phyloP scores from a whole-genome alignment of 2,329 filamentous ascomycete genomes.

The Raffaelea ambrosiae region DNA sequence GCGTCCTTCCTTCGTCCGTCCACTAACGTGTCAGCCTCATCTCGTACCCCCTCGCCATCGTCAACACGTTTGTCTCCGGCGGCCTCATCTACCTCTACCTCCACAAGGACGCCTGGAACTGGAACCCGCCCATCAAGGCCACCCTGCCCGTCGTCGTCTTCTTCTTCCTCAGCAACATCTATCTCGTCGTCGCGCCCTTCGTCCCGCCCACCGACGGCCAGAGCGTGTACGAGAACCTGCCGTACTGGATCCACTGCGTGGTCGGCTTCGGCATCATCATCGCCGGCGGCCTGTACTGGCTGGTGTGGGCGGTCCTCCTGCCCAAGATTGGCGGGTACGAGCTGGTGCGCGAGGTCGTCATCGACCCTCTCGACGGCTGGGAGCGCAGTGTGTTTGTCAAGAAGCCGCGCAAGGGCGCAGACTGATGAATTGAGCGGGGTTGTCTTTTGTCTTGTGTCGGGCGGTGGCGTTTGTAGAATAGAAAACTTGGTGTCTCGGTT shows the following conservation, averaged over 20 bases:
- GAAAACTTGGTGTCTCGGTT: no score
- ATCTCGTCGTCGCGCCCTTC: conserved; percentile 52
- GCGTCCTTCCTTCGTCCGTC: no score
- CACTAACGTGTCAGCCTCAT: no score
- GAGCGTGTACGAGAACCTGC: conserved; percentile 43
- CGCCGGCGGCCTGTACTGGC: conserved; percentile 46
- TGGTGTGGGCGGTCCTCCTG: conserved; percentile 44
- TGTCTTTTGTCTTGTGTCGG: background rate
- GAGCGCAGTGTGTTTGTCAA: conserved; percentile 45
- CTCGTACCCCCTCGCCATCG: conserved; percentile 53
- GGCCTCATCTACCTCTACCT: conserved; percentile 46
- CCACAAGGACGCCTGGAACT: conserved; percentile 36
- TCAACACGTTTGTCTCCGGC: conserved; percentile 45
- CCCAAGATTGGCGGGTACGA: conserved; percentile 45
- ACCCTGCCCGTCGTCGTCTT: conserved; percentile 46
- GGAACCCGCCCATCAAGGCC: conserved; percentile 47
- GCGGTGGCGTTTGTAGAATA: no score
- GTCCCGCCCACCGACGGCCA: conserved; percentile 42
- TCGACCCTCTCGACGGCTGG: conserved; percentile 56
- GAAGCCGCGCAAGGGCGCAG: conserved; percentile 20
- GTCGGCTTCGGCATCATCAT: conserved; percentile 47
- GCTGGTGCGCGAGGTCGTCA: conserved; percentile 42
- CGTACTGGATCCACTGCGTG: conserved; percentile 51
- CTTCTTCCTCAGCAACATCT: conserved; percentile 53
- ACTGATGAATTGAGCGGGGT: background rate